Base-by-base conservation (phyloP, 148 eudicot genomes). In the Fagopyrum esculentum region DNA sequence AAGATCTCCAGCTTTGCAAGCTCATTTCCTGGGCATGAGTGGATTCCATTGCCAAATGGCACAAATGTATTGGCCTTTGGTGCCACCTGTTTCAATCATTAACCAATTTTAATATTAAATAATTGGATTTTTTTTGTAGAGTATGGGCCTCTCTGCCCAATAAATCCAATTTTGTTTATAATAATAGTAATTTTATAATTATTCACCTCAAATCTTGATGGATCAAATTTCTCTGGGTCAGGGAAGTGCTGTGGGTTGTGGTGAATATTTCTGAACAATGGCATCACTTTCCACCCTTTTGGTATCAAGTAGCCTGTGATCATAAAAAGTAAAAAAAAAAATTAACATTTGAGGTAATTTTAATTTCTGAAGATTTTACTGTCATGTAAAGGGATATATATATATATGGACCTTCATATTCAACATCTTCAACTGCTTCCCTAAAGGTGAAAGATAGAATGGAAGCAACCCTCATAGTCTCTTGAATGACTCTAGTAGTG, bases 401-500 rank as follows among this genome's bases (percentile, higher is more conserved):
- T 46, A 50, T 55, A 26, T 7, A 75, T 75, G 80, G 52, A 90
- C 97, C 98, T 85, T 95, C 85, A 83, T 86, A 90, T 73, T 92
- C 99, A 81, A 95, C 97, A 89, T 95, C 99, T 70, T 95, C 88
- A 77, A 95, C 96, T 52, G 99, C 99, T 83, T 95, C 99, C 77
- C 99, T 90, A 77, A 95, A 95, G 30, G 99, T 95, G 52, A 95
- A 95, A 57, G 96, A 90, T 60, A 95, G 73, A 51, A 95, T 90
- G 60, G 99, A 95, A 48, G 99, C 99, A 54, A 92, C 92, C 74
- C 99, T 89, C 8, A 92, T 80, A 26, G 97, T 92, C 72, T 95
- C 99, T 88, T 87, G 94, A 76, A 95, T 84, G 13, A 95, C 99
- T 77, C 86, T 95, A 56, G 88, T 74, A 55, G 97, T 92, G 13